Conservation (phyloP, 306 rosid species). For the Clitoria ternatea region DNA sequence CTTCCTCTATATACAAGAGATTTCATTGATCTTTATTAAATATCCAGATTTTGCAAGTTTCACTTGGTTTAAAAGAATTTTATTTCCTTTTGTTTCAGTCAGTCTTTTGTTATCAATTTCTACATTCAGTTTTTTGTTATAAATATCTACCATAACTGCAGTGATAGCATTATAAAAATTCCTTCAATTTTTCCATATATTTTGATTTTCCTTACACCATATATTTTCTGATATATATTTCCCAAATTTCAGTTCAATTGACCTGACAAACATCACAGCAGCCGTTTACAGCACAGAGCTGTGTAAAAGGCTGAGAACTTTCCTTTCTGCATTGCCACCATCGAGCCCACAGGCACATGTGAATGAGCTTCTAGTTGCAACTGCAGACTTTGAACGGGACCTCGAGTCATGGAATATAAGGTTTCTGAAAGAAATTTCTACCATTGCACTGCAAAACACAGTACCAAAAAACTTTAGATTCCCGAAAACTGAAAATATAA, state of each 20-base stretch:
- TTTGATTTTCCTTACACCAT: conserved; percentile 4
- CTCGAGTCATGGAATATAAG: conserved; percentile 86
- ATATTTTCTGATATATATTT: conserved; percentile 32
- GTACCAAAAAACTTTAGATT: not conserved
- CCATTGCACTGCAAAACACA: not conserved
- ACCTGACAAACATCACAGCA: conserved; percentile 85
- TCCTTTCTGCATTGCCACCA: conserved; percentile 92
- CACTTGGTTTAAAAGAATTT: not conserved
- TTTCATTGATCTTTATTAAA: not conserved
- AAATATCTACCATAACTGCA: not conserved
- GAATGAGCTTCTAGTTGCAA: conserved; percentile 76
- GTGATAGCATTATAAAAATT: not conserved
- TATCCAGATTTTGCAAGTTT: not conserved
- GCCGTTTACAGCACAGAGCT: conserved; percentile 84
- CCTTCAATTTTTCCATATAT: not conserved
- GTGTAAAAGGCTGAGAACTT: conserved; percentile 70
- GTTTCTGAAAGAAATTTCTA: conserved; percentile 38
- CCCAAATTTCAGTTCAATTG: conserved; percentile 75
- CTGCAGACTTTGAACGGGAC: conserved; percentile 90
- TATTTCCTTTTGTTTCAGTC: not conserved
- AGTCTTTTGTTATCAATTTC: not conserved
- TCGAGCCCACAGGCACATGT: conserved; percentile 78
- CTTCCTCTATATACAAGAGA: not conserved
- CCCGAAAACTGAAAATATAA: not conserved
- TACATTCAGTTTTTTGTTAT: too few relatives aligned